These are phyloP conservation scores for Dentipellis sp. DNA, from an alignment of 768 basidiomycete species.

Conservation along the genomic window DNA sequence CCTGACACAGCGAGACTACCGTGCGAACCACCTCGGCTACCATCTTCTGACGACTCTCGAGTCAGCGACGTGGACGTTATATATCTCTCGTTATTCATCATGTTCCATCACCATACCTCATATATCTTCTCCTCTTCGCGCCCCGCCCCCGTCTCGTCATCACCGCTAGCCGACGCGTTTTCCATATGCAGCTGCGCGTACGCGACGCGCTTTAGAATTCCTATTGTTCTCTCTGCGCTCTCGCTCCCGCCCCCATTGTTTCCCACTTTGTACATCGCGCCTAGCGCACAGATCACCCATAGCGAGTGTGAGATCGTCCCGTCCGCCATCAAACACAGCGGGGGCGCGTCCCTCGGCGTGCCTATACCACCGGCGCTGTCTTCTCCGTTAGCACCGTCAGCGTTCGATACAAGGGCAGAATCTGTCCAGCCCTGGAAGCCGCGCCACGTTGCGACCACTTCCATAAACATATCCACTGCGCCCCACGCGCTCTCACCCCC, in stretches of 20 bases:
- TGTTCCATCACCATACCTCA: not conserved
- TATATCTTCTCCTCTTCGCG: not conserved
- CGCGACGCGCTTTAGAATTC: not conserved
- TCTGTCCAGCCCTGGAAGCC: constrained; percentile 8
- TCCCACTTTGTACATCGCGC: not conserved
- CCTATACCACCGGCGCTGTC: not conserved
- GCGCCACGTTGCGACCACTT: constrained; percentile 12
- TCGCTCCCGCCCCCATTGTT: not conserved
- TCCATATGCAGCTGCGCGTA: not conserved
- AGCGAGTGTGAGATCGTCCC: constrained; percentile 11
- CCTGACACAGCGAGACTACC: not conserved
- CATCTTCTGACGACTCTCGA: not conserved
- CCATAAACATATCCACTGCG: not conserved
- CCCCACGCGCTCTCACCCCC: not conserved
- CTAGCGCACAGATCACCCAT: constrained; percentile 9
- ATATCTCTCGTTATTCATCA: not conserved
- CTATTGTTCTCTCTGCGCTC: not conserved
- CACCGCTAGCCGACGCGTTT: not conserved
- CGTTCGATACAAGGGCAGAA: constrained; percentile 8
- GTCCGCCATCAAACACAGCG: constrained; percentile 12
- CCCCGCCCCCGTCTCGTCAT: not conserved
- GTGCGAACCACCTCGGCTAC: not conserved
- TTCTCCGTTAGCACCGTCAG: not conserved
- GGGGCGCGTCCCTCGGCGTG: not conserved
- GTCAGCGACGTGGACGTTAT: not conserved